Conservation (phyloP, 208 protist genomes). For the Trypanosoma boissoni region DNA sequence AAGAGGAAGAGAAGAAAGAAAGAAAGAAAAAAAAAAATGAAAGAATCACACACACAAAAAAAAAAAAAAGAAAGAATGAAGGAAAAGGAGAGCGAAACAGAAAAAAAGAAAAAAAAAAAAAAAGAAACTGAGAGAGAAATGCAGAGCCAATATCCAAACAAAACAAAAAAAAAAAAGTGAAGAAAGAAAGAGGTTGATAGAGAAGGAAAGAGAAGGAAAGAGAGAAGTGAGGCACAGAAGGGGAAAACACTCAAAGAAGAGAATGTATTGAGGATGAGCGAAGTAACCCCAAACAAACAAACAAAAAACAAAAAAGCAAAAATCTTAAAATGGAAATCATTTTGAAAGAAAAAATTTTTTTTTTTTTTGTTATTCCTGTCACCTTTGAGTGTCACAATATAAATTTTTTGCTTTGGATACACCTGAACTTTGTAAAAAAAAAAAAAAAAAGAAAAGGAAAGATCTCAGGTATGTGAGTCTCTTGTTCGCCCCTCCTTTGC, state of each 20-base stretch:
- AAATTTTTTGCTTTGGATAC: too few relatives aligned
- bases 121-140: not conserved
- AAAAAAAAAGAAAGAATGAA: slow-evolving; percentile 9
- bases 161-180: slow-evolving; percentile 4
- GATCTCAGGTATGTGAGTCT: too few relatives aligned
- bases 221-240: not conserved
- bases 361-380: too few relatives aligned
- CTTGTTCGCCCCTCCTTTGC: too few relatives aligned
- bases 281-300: not conserved
- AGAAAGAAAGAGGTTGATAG: not conserved
- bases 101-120: slow-evolving; percentile 1
- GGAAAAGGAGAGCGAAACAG: not conserved
- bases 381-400: too few relatives aligned
- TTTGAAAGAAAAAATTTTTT: too few relatives aligned
- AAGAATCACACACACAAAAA: slow-evolving; percentile 2
- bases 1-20: not conserved
- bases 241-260: not conserved
- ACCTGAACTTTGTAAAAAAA: too few relatives aligned
- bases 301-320: not conserved
- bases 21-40: slow-evolving; percentile 15
- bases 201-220: not conserved
- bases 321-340: too few relatives aligned
- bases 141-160: not conserved
- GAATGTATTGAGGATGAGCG: too few relatives aligned
- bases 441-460: slow-evolving; percentile 5